Evolutionary conservation across 1,284 basidiomycete species (phyloP), one percentile per base, ranked within the genome.

Genomic region (Ustilago vetiveriae): DNA sequence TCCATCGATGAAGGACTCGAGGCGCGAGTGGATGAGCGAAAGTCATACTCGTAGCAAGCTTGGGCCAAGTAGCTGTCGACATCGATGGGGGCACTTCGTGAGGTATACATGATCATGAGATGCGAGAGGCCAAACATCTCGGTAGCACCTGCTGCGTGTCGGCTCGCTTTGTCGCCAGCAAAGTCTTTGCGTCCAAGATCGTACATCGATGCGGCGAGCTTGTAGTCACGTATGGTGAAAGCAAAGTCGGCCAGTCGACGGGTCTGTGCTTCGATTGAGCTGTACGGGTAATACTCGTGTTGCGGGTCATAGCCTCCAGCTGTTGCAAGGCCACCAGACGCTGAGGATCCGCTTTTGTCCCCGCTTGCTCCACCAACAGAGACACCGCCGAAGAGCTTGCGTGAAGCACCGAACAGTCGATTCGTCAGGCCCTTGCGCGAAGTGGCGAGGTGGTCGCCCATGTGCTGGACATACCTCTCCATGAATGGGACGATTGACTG

Each of bases 401-500:
- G 66, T 0, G 86, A 84, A 0, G 85, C 86, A 21, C 80, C 78
- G 21, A 80, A 75, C 3, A 98, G 83, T 29, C 93, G 87, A 35
- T 93, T 90, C 3, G 95, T 96, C 21, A 97, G 89, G 11, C 96
- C 86, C 30, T 92, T 86, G 43, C 92, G 87, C 21, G 90, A 92
- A 16, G 91, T 90, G 17, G 90, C 88, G 77, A 91, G 94, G 86
- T 76, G 87, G 84, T 98, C 95, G 80, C 96, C 96, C 91, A 93
- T 96, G 58, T 96, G 92, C 41, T 93, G 81, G 1, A 96, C 90
- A 76, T 89, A 90, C 72, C 90, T 90, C 84, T 98, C 95, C 92
- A 98, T 94, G 90, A 91, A 97, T 0, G 95, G 95, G 4, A 98
- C 84, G 30, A 98, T 84, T 74, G 90, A 94, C 87, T 93, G 92